Conservation (phyloP, 139 green algal genomes). For the Closterium sp. region DNA sequence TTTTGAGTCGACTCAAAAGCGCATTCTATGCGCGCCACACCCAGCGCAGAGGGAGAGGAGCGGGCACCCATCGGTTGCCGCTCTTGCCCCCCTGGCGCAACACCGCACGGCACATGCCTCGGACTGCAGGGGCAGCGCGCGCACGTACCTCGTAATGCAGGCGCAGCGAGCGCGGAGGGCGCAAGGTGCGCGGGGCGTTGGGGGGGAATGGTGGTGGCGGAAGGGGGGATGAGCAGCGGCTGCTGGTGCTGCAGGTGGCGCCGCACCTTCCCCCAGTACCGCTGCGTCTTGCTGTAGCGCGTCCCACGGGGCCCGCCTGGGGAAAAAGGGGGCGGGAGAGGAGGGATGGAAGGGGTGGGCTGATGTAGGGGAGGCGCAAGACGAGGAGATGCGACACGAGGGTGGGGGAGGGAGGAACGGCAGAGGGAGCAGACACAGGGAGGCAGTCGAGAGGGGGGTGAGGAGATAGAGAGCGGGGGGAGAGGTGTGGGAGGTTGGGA, state of each 20-base stretch:
- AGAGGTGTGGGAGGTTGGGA: not conserved
- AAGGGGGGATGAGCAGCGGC: not conserved
- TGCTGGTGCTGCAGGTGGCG: conserved; percentile 14
- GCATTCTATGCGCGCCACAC: no score
- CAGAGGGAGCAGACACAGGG: not conserved
- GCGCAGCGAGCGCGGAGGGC: not conserved
- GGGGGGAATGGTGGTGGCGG: conserved; percentile 8
- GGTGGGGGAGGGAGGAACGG: not conserved
- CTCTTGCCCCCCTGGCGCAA: no score
- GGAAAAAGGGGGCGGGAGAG: not conserved
- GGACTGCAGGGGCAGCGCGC: no score
- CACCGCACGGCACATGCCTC: no score
- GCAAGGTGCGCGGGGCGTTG: conserved; percentile 4
- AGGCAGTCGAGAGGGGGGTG: not conserved
- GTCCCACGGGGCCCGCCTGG: conserved; percentile 13
- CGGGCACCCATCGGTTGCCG: no score
- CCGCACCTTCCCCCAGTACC: conserved; percentile 32
- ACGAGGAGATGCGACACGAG: not conserved
- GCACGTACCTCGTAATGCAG: not conserved
- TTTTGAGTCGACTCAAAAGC: no score
- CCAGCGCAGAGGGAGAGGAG: no score
- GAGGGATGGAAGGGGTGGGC: not conserved
- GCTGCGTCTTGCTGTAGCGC: not conserved
- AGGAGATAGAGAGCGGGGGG: not conserved
- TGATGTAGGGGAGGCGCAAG: not conserved